A percentile compares a stretch with the other conserved stretches of the same genome.
These are phyloP conservation scores for Cylindrodendrum hubeiense DNA, from an alignment of 2,329 filamentous ascomycete species.

Conservation along the genomic window DNA sequence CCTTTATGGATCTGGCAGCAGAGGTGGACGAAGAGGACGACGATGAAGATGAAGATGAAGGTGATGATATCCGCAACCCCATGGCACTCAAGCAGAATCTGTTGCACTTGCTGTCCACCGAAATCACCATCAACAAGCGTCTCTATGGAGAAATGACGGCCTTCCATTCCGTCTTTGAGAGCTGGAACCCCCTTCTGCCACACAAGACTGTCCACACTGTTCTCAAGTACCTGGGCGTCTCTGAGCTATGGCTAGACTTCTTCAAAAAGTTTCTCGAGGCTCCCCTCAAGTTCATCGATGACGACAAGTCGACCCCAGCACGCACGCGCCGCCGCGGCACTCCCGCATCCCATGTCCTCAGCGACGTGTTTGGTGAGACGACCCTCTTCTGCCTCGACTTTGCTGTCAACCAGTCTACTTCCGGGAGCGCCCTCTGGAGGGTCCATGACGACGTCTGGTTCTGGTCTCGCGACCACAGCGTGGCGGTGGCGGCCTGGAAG, in stretches of 20 bases:
- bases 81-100: conserved; percentile 61
- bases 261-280: conserved; percentile 70
- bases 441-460: conserved; percentile 77
- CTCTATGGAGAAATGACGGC: conserved; percentile 60
- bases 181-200: conserved; percentile 58
- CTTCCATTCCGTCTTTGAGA: conserved; percentile 60
- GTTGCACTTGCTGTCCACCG: conserved; percentile 61
- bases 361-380: conserved; percentile 70
- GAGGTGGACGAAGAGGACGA: conserved; percentile 19
- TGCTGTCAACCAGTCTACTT: conserved; percentile 69
- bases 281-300: conserved; percentile 68
- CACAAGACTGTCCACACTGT: conserved; percentile 71
- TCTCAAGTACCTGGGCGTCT: conserved; percentile 70
- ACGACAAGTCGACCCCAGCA: conserved; percentile 58
- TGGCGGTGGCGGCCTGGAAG: conserved; percentile 70
- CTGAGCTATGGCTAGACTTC: conserved; percentile 67
- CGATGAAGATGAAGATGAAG: conserved; percentile 18
- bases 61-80: conserved; percentile 45
- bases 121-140: conserved; percentile 59
- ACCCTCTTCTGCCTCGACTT: conserved; percentile 76
- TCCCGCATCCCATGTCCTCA: conserved; percentile 70
- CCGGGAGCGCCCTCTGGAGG: conserved; percentile 68
- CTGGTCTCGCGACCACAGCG: conserved; percentile 67
- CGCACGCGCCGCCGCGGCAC: conserved; percentile 67
- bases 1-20: not conserved